Evolutionary conservation across 140 eudicot genomes (phyloP), one percentile per base, ranked within the genome.

Genomic region (Bidens hawaiensis): DNA sequence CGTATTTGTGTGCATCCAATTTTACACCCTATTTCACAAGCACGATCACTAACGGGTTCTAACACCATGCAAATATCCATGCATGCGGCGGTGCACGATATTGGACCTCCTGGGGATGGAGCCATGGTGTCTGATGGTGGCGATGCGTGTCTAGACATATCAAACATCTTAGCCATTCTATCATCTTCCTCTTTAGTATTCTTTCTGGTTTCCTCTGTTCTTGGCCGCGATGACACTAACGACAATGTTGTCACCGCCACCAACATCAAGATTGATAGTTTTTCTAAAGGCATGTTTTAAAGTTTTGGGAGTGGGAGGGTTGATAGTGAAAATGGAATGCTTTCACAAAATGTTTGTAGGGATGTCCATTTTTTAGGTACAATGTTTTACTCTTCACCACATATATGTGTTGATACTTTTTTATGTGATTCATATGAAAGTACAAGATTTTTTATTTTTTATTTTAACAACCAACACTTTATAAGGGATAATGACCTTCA

Each of bases 221-320:
- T 30, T 0, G 22, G 66, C 13, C 78, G 54, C 2, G 62, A 33
- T 65, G 78, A 33, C 13, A 47, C 21, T 45, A 65, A 16, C 1
- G 46, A 12, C 13, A 49, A 21, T 13, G 59, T 63, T 33, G 72
- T 57, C 28, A 56, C 67, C 71, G 34, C 62, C 34, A 65, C 68
- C 67, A 73, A 58, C 46, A 65, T 73, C 34, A 73, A 64, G 33
- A 73, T 65, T 46, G 73, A 34, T 23, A 56, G 47, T 73, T 64
- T 73, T 65, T 64, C 62, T 46, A 73, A 54, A 56, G 7, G 49
- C 78, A 73, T 73, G 62, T 25, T 73, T 70, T n/a, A n/a, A n/a
- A n/a, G n/a, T n/a, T n/a, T 70, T 16, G 22, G 18, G 38, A 28
- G 28, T 1, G 36, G 1, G 68, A 48, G 41, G 73, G 60, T 57